Evolutionary conservation across 2,329 filamentous ascomycete species (phyloP).

Genomic region (Aspergillus transmontanensis): DNA sequence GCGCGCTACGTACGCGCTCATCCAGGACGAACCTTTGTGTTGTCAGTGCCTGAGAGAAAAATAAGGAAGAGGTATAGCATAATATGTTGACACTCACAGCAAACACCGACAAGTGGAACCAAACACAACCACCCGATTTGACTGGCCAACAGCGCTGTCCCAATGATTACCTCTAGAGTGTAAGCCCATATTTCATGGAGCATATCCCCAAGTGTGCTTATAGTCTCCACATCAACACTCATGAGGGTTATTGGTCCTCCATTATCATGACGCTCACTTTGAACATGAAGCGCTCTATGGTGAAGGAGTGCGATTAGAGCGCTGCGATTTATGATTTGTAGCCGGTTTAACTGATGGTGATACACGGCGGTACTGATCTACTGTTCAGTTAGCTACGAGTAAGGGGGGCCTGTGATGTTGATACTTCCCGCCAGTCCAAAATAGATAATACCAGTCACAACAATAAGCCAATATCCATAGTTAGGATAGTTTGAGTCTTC

Average conservation of each 20-base stretch:
- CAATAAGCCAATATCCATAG: not conserved
- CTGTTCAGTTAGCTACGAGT: not conserved
- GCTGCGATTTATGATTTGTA: not conserved
- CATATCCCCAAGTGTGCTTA: not conserved
- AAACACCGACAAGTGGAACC: not conserved
- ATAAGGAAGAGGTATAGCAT: too few species aligned
- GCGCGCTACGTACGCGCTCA: constrained; percentile 5
- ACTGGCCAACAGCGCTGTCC: not conserved
- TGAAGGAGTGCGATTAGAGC: not conserved
- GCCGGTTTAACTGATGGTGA: not conserved
- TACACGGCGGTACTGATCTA: constrained; percentile 1
- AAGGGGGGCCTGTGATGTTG: not conserved
- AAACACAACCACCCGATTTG: not conserved
- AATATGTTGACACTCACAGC: not conserved
- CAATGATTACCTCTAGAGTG: not conserved
- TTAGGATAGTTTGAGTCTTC: not conserved
- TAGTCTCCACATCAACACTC: not conserved
- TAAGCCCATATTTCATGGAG: constrained; percentile 7
- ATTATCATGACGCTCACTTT: not conserved
- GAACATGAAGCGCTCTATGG: not conserved
- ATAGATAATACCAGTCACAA: not conserved
- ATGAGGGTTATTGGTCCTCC: not conserved
- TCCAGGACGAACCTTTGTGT: too few species aligned
- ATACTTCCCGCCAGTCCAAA: not conserved
- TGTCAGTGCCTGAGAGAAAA: too few species aligned